phyloP scores from a whole-genome alignment of 345 rosid genomes.

The Salix dunnii region DNA sequence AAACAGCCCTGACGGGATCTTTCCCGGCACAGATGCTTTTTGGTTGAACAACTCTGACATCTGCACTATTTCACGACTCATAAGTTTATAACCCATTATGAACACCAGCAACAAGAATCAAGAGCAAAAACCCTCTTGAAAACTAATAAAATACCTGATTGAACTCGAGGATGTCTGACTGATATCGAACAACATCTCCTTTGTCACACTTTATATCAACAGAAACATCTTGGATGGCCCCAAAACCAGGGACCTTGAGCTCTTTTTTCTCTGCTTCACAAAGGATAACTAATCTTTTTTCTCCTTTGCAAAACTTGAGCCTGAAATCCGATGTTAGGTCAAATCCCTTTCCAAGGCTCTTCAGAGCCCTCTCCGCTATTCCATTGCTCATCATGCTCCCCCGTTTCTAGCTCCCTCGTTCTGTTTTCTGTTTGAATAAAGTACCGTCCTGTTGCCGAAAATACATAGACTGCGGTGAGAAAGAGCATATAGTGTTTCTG shows the following conservation, averaged over 20 bases:
- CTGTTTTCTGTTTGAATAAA: background rate
- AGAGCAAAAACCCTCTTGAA: too few relatives aligned
- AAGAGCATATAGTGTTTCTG: background rate
- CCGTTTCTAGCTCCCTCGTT: background rate
- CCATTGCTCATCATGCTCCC: slow-evolving; percentile 33
- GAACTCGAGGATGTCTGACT: slow-evolving; percentile 79
- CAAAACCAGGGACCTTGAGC: slow-evolving; percentile 60
- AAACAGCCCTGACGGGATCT: slow-evolving; percentile 78
- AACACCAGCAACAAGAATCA: background rate
- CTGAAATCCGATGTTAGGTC: slow-evolving; percentile 80
- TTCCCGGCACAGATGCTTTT: slow-evolving; percentile 54
- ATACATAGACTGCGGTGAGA: background rate
- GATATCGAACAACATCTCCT: slow-evolving; percentile 77
- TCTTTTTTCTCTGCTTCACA: slow-evolving; percentile 50
- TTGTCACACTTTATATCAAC: slow-evolving; percentile 73
- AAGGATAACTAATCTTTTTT: slow-evolving; percentile 53
- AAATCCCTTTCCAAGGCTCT: slow-evolving; percentile 80
- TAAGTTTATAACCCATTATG: background rate
- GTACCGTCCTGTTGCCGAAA: background rate
- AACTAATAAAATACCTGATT: slow-evolving; percentile 42
- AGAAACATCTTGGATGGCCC: slow-evolving; percentile 50
- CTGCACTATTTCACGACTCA: slow-evolving; percentile 29
- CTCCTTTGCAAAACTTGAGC: slow-evolving; percentile 76
- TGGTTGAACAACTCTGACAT: slow-evolving; percentile 88
- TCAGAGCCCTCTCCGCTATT: slow-evolving; percentile 49